Base-by-base conservation (phyloP, 129 eudicot species). In the Flaveria sonorensis region DNA sequence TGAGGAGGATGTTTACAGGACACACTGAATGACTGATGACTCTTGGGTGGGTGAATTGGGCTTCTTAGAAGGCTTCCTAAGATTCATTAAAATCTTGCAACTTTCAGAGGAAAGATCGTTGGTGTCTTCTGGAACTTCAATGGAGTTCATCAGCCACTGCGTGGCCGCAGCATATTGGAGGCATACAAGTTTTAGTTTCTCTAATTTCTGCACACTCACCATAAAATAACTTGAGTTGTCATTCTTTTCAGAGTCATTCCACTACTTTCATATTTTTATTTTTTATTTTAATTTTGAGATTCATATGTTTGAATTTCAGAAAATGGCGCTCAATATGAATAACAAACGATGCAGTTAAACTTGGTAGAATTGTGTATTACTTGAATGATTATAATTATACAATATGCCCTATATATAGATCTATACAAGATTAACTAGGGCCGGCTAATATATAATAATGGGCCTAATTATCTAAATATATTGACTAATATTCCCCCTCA, bases 131-230 rank as follows among this genome's bases (percentile, higher is more conserved):
- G 89, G 74, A 73, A 78, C 71, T 75, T 86, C 99, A 55, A 81
- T 75, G 39, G 99, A 89, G 70, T 89, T 85, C 78, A 95, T 85
- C 85, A 95, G 81, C 92, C 97, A 80, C 74, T 89, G 99, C 39
- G 89, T 87, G 16, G 97, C 97, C 23, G 96, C 88, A 66, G 97
- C 94, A 81, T 89, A 91, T 79, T 95, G 99, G 60, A 95, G 94
- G 86, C 99, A 95, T 79, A 95, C 81, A 46, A 76, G 82, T 80
- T 95, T 89, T 82, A 95, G 83, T 70, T 74, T 95, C 88, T 95
- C 99, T 87, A 95, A 81, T 82, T 95, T 95, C 97, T 95, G 97
- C 92, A 81, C 10, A 56, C 68, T 55, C 53, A 52, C 32, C 42
- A 11, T 32, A 7, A 26, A 61, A 30, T 23, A 61, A 26, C 19